Evolutionary conservation across 129 eudicot genomes (phyloP), one percentile per base, ranked within the genome.

Genomic region (Centaurea solstitialis): DNA sequence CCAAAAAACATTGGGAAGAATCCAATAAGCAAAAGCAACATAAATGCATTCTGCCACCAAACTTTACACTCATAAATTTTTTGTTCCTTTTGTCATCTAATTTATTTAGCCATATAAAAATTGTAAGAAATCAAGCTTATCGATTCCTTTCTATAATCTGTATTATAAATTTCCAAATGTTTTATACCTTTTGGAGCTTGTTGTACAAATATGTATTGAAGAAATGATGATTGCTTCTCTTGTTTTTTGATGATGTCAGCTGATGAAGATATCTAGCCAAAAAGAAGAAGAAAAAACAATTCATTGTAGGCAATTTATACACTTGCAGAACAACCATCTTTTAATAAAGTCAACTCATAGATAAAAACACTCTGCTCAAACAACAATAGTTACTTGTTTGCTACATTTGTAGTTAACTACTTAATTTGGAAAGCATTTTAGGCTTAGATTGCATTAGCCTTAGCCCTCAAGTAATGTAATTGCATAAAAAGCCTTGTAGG

Each of bases 171-270:
- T 47, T 47, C 59, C 59, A 47, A 18, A 2, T 59, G 21, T 59
- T 59, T 9, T 22, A 73, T 76, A 95, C 99, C 97, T 91, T 82
- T 80, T 91, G 89, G 83, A 95, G 87, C 86, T 93, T 93, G 79
- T 84, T 77, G 35, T 95, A 95, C 79, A 95, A 95, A 78, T 91
- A 95, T 12, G 99, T 95, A 79, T 88, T 92, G 77, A 95, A 95
- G 76, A 95, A 89, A 78, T 95, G 94, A 77, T 77, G 89, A 72
- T 87, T 77, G 68, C 70, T 21, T 68, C 69, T 81, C 65, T 57
- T 69, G 70, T 73, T 37, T 70, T 82, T 79, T 7, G 79, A 43
- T 45, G 91, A 85, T 40, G 65, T 73, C 45, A 70, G 75, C 65
- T 81, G 86, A 87, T 90, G 90, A 77, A 94, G 86, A 86, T 88